Percentiles rank a stretch among this genome's conserved stretches.
phyloP scores from a whole-genome alignment of 2,329 filamentous ascomycete genomes.

The Aureobasidium namibiae region DNA sequence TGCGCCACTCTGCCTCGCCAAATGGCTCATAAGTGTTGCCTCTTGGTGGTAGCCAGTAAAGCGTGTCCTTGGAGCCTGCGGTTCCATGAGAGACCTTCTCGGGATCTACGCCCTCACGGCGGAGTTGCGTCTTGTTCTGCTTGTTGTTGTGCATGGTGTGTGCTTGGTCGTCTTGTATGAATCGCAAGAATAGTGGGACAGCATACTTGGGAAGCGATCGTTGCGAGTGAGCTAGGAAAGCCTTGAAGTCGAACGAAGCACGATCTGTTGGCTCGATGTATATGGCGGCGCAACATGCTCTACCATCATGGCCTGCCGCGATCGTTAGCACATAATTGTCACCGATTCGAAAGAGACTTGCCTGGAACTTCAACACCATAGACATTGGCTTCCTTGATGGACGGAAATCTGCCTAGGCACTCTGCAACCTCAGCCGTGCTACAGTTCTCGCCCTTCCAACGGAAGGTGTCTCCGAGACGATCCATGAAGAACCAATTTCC shows the following conservation, averaged over 20 bases:
- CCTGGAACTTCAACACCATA: constrained; percentile 41
- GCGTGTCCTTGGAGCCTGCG: constrained; percentile 35
- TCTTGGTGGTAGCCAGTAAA: constrained; percentile 43
- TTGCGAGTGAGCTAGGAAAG: constrained; percentile 50
- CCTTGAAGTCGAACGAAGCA: constrained; percentile 48
- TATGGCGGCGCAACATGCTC: constrained; percentile 49
- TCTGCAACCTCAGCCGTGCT: constrained; percentile 40
- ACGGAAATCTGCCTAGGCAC: constrained; percentile 36
- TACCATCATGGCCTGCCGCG: constrained; percentile 35
- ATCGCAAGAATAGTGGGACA: constrained; percentile 63
- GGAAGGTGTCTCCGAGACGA: constrained; percentile 40
- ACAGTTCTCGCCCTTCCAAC: constrained; percentile 44
- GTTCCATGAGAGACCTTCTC: constrained; percentile 37
- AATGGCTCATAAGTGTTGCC: constrained; percentile 51
- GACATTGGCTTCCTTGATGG: constrained; percentile 39
- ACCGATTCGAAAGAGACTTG: neutral
- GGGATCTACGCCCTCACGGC: constrained; percentile 59
- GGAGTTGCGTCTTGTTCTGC: constrained; percentile 66
- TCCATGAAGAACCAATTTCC: constrained; percentile 44
- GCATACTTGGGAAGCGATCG: constrained; percentile 62
- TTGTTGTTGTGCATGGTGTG: constrained; percentile 65
- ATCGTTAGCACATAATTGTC: neutral
- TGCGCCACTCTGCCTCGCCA: constrained; percentile 50
- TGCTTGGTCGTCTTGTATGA: constrained; percentile 44
- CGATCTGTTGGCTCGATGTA: constrained; percentile 45